Percentiles rank a stretch among this genome's conserved stretches.
Conservation (phyloP, 83 land plant species). For the Thuja plicata region DNA sequence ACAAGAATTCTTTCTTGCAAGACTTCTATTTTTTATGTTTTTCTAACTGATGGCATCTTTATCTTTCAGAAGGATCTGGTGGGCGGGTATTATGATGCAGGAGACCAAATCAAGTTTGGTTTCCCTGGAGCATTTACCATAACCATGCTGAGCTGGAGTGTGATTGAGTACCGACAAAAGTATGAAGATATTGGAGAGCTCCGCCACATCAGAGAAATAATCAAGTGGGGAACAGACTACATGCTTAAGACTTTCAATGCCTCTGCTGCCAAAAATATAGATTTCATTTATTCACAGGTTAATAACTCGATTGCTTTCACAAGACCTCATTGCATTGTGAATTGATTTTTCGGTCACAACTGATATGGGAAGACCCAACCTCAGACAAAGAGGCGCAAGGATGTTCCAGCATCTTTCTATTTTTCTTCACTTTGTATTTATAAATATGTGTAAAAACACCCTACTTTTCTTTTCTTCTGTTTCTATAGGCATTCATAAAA, state of each 20-base stretch:
- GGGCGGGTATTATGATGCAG: slow-evolving; percentile 93
- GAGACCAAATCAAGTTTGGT: slow-evolving; percentile 86
- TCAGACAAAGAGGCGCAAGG: background rate
- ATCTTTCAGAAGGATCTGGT: slow-evolving; percentile 29
- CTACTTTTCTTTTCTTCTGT: background rate
- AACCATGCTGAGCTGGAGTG: slow-evolving; percentile 91
- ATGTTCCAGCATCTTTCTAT: background rate
- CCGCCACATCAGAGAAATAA: slow-evolving; percentile 75
- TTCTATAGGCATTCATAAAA: background rate
- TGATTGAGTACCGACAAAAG: slow-evolving; percentile 80
- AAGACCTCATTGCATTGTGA: background rate
- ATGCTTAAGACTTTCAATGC: slow-evolving; percentile 81
- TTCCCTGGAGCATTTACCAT: slow-evolving; percentile 85
- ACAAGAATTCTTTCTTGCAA: background rate
- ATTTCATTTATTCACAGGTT: slow-evolving; percentile 73
- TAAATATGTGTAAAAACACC: no score
- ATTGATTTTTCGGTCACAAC: background rate
- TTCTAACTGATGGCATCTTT: background rate
- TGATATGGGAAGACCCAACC: background rate
- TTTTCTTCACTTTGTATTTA: background rate
- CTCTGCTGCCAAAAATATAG: slow-evolving; percentile 63
- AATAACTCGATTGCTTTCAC: background rate
- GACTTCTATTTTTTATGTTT: background rate
- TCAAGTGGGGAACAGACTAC: slow-evolving; percentile 96
- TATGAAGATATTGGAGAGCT: slow-evolving; percentile 69